phyloP scores from a whole-genome alignment of 306 rosid species.

The Trichosanthes truncata region DNA sequence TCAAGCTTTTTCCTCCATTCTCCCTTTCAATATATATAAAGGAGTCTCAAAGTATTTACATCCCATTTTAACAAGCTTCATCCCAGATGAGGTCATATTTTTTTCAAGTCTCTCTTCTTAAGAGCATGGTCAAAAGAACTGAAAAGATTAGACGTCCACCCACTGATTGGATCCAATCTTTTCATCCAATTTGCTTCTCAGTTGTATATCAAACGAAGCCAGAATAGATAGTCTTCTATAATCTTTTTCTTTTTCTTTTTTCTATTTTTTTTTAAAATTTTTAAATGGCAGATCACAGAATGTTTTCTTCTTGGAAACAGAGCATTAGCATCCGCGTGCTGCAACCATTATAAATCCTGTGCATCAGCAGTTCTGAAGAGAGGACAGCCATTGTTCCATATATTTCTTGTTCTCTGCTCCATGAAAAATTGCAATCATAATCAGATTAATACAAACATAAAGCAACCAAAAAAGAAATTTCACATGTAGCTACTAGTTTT shows the following conservation, averaged over 20 bases:
- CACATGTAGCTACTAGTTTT: background rate
- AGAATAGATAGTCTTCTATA: background rate
- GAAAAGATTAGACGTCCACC: background rate
- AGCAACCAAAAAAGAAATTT: background rate
- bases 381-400: constrained; percentile 75
- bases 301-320: background rate
- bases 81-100: background rate
- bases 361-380: constrained; percentile 58
- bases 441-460: constrained; percentile 2
- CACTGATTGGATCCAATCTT: background rate
- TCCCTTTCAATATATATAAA: background rate
- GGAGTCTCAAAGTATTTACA: background rate
- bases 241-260: background rate
- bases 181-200: background rate
- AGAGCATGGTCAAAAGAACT: constrained; percentile 1
- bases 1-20: background rate
- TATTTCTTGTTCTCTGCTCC: constrained; percentile 67
- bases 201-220: background rate
- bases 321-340: background rate
- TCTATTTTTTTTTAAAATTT: background rate
- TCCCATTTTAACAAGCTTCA: background rate
- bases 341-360: background rate
- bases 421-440: constrained; percentile 9
- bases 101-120: background rate
- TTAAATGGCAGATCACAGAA: background rate